Base-by-base conservation (phyloP, 176 grass and related monocot genomes). In the Oryza australiensis region DNA sequence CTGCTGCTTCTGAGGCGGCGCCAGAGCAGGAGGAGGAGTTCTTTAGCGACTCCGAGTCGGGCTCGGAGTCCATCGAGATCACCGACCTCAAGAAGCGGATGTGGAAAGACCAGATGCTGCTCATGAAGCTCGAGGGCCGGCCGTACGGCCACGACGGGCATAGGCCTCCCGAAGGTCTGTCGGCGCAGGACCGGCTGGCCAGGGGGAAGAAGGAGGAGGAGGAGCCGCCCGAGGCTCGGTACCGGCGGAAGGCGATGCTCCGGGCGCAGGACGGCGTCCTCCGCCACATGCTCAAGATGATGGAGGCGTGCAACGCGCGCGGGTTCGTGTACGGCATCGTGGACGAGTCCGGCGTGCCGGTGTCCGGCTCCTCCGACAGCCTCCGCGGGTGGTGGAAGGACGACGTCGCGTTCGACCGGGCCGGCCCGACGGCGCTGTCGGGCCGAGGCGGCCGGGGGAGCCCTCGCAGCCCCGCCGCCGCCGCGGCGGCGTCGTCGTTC, bases 291-390 rank as follows among this genome's bases (percentile, higher is more conserved):
- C 91, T 97, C 38, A 88, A 85, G 78, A 91, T 97, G 84, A 94
- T 94, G 89, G 79, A 83, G 57, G 87, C 82, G 7, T 90, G 94
- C 84, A 75, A 91, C 70, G 87, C 94, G 4, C 89, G 84, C n/a
- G 91, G 94, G n/a, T 97, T 97, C 62, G 91, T 97, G 60, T 94
- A 97, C 76, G 91, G 89, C 15, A 68, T 97, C 66, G 78, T 97
- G 32, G 88, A 92, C 26, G 89, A 91, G 70, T 77, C 64, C 24
- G 87, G 91, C 14, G 65, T 79, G 12, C 84, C 94, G 46, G 71
- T 94, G 80, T 94, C 87, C 9, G 91, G 94, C 7, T 89, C 89
- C 28, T 97, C 94, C 12, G 91, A 97, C 79, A 94, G 79, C 79
- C 78, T 97, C 12, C 84, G 85, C 28, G 51, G 78, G 0, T 97